Evolutionary conservation across 2,329 filamentous ascomycete genomes (phyloP).

Genomic region (Penicillium fuscoglaucum): DNA sequence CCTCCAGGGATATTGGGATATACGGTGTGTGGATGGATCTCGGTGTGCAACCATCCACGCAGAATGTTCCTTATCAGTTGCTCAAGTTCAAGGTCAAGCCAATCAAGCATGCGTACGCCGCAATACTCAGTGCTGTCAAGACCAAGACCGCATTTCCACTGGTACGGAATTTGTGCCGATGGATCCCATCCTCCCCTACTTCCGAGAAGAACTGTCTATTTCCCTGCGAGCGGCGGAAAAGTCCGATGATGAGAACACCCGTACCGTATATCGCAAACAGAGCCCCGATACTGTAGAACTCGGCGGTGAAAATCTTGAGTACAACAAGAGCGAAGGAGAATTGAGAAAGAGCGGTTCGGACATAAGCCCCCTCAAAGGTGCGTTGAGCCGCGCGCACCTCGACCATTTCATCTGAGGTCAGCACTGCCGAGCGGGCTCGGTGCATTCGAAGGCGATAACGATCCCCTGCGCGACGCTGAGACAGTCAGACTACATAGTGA

Average conservation of each 20-base stretch:
- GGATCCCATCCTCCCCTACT: constrained; percentile 59
- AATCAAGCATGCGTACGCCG: constrained; percentile 61
- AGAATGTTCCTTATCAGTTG: constrained; percentile 20
- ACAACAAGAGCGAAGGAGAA: constrained; percentile 95
- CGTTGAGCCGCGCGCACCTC: constrained; percentile 93
- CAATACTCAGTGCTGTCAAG: constrained; percentile 62
- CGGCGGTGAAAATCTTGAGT: constrained; percentile 91
- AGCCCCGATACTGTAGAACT: constrained; percentile 97
- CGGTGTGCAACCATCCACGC: neutral
- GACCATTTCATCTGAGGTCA: constrained; percentile 82
- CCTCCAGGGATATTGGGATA: constrained; percentile 1
- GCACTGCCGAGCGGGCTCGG: constrained; percentile 76
- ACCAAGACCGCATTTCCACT: constrained; percentile 66
- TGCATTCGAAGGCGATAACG: constrained; percentile 78
- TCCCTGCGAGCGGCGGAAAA: constrained; percentile 85
- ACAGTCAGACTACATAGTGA: constrained; percentile 16
- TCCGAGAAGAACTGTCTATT: constrained; percentile 85
- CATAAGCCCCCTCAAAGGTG: constrained; percentile 96
- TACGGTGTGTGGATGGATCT: constrained; percentile 4
- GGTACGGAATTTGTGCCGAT: constrained; percentile 63
- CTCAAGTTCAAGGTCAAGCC: constrained; percentile 57
- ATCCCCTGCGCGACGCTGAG: constrained; percentile 66
- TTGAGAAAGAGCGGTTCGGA: constrained; percentile 89
- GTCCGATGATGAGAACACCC: constrained; percentile 76
- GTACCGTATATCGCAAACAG: constrained; percentile 90